Evolutionary conservation across 495 filamentous ascomycete species (phyloP), one percentile per base, ranked within the genome.

Genomic region (Gamarada debralockiae): DNA sequence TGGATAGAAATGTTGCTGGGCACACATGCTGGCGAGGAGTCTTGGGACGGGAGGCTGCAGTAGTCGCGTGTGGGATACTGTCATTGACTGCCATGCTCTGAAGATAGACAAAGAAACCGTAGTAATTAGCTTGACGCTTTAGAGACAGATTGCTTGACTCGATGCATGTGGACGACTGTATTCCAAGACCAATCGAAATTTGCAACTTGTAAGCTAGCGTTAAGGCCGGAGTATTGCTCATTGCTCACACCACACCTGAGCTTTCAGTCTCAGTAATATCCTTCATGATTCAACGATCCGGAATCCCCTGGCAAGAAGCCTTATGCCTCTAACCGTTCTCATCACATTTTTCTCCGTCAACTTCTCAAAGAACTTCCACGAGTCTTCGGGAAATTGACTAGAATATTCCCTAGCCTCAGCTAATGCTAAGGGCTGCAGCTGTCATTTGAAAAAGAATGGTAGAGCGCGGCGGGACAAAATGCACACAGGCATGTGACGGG

Each of bases 81-180:
- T 51, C n/a, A 36, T 48, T 45, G 43, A 45, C 33, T 39, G 45
- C 21, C 39, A 49, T 23, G 18, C 50, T 36, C 45, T 53, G 21
- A 53, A 48, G 20, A 47, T 33, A 44, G 48, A 59, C 56, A 63
- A 63, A 63, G 56, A 55, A 53, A 56, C 50, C 40, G 25, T 25
- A 40, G 41, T 2, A 31, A 50, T 45, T 56, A 50, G 64, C 14
- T 31, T 17, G 18, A 59, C 50, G 62, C 55, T 53, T 56, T 59
- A 67, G 56, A 61, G 50, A 56, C 56, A 64, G 60, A 68, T 70
- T 70, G 72, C 72, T 62, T 70, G 64, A 70, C 72, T 79, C 74
- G 74, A 77, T 69, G 66, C 56, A 71, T 63, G 67, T 76, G 71
- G 67, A 69, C 63, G 69, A 57, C 55, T 66, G 56, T 64, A 61